These are phyloP conservation scores for Colletotrichum sp. DNA, from an alignment of 2,329 filamentous ascomycete genomes.

Conservation along the genomic window DNA sequence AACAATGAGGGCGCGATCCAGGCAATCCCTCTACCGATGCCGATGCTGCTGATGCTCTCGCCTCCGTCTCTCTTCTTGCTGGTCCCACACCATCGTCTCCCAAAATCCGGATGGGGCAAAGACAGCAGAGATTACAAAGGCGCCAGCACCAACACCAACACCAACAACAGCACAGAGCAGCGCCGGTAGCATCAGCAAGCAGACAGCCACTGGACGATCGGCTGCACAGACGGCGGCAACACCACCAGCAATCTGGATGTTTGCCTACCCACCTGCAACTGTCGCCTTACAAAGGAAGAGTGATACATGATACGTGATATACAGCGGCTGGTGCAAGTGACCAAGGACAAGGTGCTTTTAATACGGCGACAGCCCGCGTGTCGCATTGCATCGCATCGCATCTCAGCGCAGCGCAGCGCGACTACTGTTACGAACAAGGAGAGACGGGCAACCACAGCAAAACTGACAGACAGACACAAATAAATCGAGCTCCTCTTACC, in stretches of 20 bases:
- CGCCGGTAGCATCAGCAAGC: neutral
- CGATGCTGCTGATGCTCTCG: neutral
- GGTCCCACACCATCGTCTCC: constrained; percentile 2
- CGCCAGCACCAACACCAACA: neutral
- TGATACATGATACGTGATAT: constrained; percentile 1
- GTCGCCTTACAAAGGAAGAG: neutral
- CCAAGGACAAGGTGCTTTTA: neutral
- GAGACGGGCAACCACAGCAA: neutral
- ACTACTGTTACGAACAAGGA: neutral
- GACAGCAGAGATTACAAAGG: constrained; percentile 13
- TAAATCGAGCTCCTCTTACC: constrained; percentile 40
- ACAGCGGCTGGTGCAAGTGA: neutral
- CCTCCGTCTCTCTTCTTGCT: neutral
- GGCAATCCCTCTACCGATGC: constrained; percentile 2
- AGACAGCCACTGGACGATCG: neutral
- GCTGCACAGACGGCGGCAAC: constrained; percentile 3
- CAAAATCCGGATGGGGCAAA: constrained; percentile 14
- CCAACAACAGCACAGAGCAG: neutral
- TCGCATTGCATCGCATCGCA: neutral
- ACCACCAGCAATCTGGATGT: neutral
- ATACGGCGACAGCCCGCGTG: neutral
- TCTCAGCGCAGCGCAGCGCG: neutral
- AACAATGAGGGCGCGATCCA: constrained; percentile 16
- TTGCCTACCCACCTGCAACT: neutral
- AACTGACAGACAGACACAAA: neutral